These are phyloP conservation scores for Hypoxylon sp. DNA, from an alignment of 2,329 filamentous ascomycete species.

Conservation along the genomic window DNA sequence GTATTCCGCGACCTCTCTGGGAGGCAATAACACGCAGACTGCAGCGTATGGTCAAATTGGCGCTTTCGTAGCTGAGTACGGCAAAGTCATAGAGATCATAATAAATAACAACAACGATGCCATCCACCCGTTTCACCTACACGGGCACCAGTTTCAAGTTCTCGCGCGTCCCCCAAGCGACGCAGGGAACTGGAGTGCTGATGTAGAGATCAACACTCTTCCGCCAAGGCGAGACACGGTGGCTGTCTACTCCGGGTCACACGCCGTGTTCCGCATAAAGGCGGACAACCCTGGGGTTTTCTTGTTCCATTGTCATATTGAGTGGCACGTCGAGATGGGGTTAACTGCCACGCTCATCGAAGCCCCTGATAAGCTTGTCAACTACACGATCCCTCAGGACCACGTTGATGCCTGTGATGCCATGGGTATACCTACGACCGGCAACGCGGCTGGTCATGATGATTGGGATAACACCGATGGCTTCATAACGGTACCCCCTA, in stretches of 20 bases:
- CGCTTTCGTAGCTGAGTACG: constrained; percentile 58
- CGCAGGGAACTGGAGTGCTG: constrained; percentile 57
- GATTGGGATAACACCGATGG: constrained; percentile 50
- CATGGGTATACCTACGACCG: constrained; percentile 63
- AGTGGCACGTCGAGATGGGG: constrained; percentile 74
- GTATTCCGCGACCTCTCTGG: constrained; percentile 76
- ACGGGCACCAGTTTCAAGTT: constrained; percentile 70
- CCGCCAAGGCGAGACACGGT: constrained; percentile 45
- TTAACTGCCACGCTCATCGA: constrained; percentile 70
- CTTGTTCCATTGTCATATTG: constrained; percentile 72
- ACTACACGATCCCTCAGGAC: constrained; percentile 69
- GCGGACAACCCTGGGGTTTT: constrained; percentile 69
- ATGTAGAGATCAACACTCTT: constrained; percentile 29
- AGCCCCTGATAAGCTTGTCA: constrained; percentile 69
- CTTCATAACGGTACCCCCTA: constrained; percentile 52
- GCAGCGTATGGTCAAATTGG: constrained; percentile 61
- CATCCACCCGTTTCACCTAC: constrained; percentile 68
- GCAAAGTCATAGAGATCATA: constrained; percentile 62
- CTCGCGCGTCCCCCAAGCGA: constrained; percentile 59
- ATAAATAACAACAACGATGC: constrained; percentile 65
- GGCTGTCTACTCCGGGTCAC: constrained; percentile 59
- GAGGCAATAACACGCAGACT: constrained; percentile 60
- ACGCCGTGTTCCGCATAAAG: constrained; percentile 66
- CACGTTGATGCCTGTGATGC: constrained; percentile 66
- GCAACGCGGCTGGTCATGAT: constrained; percentile 74